A percentile compares a stretch with the other conserved stretches of the same genome.
phyloP scores from a whole-genome alignment of 352 stramenopile species.

The Phytophthora crassamura region DNA sequence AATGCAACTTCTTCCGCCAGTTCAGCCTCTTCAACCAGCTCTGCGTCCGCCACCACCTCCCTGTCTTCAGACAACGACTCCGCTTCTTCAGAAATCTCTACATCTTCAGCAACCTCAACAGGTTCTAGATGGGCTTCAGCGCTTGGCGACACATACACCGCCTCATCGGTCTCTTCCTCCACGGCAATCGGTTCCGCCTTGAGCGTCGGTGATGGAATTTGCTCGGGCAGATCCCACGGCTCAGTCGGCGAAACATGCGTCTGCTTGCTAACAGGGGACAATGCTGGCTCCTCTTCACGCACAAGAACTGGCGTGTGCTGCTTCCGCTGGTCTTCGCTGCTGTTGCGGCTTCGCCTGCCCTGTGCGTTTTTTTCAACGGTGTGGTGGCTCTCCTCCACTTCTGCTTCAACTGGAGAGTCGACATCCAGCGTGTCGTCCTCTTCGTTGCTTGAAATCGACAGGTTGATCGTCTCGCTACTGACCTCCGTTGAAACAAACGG shows the following conservation, averaged over 20 bases:
- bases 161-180: constrained; percentile 24
- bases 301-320: constrained; percentile 17
- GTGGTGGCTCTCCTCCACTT: constrained; percentile 17
- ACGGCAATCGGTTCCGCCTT: constrained; percentile 17
- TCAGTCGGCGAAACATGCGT: constrained; percentile 42
- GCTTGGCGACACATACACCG: constrained; percentile 17
- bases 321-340: constrained; percentile 30
- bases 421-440: constrained; percentile 6
- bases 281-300: constrained; percentile 27
- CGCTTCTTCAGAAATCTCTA: constrained; percentile 18
- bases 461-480: constrained; percentile 10
- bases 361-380: constrained; percentile 11
- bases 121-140: constrained; percentile 13
- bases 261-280: constrained; percentile 29
- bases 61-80: neutral
- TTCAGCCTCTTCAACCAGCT: constrained; percentile 21
- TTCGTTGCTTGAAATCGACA: constrained; percentile 3
- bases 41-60: constrained; percentile 11
- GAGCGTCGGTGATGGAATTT: constrained; percentile 30
- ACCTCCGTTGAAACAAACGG: constrained; percentile 22
- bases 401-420: constrained; percentile 2
- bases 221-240: constrained; percentile 42
- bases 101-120: constrained; percentile 25
- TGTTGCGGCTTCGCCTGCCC: constrained; percentile 36
- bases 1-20: constrained; percentile 25